Evolutionary conservation across 805 yeast genomes (phyloP).

Genomic region (Saccharomycopsis lassenensis): DNA sequence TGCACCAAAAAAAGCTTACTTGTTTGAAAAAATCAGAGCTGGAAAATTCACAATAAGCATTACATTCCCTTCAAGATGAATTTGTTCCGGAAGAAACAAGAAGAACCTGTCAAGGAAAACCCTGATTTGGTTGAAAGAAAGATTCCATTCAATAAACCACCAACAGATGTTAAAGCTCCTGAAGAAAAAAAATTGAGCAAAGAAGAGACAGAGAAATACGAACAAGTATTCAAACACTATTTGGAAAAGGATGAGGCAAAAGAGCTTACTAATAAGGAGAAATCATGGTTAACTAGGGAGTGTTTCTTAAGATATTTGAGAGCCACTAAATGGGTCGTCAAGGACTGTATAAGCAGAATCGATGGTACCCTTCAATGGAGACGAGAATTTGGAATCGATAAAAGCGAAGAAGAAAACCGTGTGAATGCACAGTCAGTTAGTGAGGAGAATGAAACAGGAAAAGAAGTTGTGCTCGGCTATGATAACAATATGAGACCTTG

Average conservation of each 20-base stretch:
- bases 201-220: constrained; percentile 51
- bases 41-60: no score
- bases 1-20: no score
- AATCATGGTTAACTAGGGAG: constrained; percentile 84
- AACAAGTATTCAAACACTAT: constrained; percentile 51
- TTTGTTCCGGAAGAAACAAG: constrained; percentile 3
- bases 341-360: constrained; percentile 63
- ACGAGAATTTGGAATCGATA: constrained; percentile 37
- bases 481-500: constrained; percentile 90
- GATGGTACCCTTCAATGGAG: constrained; percentile 83
- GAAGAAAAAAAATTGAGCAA: constrained; percentile 33
- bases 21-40: no score
- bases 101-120: background rate
- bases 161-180: constrained; percentile 39
- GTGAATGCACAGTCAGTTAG: constrained; percentile 45
- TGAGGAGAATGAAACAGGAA: constrained; percentile 81
- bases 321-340: constrained; percentile 83
- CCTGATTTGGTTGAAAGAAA: constrained; percentile 22
- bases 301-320: constrained; percentile 82
- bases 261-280: constrained; percentile 7
- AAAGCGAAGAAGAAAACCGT: constrained; percentile 34
- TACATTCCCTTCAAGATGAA: no score
- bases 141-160: constrained; percentile 48
- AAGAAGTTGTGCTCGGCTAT: constrained; percentile 82
- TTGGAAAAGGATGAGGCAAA: constrained; percentile 4